phyloP scores from a whole-genome alignment of 768 basidiomycete species.

The Trametes cingulata region DNA sequence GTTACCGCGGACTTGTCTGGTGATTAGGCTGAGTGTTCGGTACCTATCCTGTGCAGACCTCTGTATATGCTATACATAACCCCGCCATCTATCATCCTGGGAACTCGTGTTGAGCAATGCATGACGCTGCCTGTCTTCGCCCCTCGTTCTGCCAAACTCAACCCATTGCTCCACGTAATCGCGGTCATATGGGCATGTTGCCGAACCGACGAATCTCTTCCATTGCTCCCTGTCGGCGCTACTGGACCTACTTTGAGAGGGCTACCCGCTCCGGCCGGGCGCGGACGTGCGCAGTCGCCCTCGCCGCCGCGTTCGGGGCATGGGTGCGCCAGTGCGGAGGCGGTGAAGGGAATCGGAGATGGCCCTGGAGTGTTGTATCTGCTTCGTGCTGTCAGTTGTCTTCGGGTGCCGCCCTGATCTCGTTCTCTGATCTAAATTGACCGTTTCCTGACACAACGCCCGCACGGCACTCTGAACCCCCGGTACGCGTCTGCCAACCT shows the following conservation, averaged over 20 bases:
- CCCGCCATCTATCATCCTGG: background rate
- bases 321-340: background rate
- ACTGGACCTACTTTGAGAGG: background rate
- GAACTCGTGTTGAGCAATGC: background rate
- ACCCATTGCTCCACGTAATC: background rate
- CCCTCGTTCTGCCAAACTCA: background rate
- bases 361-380: background rate
- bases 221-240: background rate
- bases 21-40: background rate
- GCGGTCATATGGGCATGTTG: background rate
- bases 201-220: background rate
- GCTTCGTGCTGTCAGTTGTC: background rate
- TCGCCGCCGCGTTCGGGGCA: background rate
- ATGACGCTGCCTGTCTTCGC: background rate
- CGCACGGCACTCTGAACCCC: slow-evolving; percentile 5
- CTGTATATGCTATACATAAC: background rate
- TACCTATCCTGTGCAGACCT: background rate
- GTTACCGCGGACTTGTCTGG: background rate
- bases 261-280: background rate
- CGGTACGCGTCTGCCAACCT: slow-evolving; percentile 1
- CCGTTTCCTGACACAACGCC: background rate
- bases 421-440: slow-evolving; percentile 2
- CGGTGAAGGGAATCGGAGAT: slow-evolving; percentile 5
- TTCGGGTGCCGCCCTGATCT: slow-evolving; percentile 11
- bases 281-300: background rate